Percentiles rank a stretch among this genome's conserved stretches.
phyloP scores from a whole-genome alignment of 2,329 filamentous ascomycete species.

The Botrytis pseudocinerea region DNA sequence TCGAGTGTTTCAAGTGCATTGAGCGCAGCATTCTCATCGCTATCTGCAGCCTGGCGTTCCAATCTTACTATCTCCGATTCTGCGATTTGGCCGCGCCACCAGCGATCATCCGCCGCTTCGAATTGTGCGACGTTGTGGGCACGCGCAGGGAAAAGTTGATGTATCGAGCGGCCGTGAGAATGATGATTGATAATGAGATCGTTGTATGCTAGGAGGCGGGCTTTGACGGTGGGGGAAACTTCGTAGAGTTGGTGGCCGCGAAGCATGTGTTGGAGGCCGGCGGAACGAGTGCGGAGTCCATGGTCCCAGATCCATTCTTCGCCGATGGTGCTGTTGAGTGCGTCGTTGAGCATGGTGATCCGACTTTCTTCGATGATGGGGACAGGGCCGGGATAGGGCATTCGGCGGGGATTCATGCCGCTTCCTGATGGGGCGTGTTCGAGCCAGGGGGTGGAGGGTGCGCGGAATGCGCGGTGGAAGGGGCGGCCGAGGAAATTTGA shows the following conservation, averaged over 20 bases:
- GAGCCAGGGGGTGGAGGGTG: not conserved
- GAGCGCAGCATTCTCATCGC: fast-evolving
- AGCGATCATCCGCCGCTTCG: not conserved
- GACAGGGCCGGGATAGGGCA: not conserved
- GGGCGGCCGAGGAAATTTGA: not conserved
- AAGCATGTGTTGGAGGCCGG: not conserved
- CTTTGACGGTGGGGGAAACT: not conserved
- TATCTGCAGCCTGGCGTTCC: fast-evolving
- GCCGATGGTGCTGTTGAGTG: not conserved
- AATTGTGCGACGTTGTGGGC: fast-evolving
- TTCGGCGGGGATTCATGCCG: not conserved
- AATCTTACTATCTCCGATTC: not conserved
- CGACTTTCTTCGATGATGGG: not conserved
- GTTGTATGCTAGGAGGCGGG: fast-evolving
- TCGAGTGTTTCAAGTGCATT: not conserved
- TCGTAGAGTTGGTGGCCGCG: not conserved
- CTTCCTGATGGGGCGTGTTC: not conserved
- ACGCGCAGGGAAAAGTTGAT: not conserved
- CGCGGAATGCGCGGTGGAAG: not conserved
- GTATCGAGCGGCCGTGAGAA: fast-evolving
- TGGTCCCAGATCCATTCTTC: not conserved
- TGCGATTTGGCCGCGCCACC: not conserved
- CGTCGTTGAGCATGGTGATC: not conserved
- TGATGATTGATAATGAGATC: not conserved
- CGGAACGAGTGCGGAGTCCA: not conserved